Conservation (phyloP, 768 basidiomycete species). For the Pleurotus pulmonarius region DNA sequence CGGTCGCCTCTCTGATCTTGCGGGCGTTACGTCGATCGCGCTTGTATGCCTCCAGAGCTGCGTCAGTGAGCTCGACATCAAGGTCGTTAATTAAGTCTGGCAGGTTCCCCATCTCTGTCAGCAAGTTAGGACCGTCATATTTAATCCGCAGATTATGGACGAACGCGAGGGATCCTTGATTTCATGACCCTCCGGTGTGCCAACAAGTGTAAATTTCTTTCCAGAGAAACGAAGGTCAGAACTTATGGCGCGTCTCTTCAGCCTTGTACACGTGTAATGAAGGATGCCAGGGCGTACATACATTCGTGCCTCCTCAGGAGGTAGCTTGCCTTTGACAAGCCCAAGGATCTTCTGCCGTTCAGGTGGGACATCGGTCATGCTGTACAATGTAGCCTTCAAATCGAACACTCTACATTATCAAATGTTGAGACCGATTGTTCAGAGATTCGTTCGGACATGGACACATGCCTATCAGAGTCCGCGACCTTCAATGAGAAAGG, state of each 20-base stretch:
- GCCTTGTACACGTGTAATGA: not conserved
- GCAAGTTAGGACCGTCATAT: conserved; percentile 1
- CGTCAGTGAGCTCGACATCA: conserved; percentile 72
- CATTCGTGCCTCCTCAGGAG: conserved; percentile 71
- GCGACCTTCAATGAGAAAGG: conserved; percentile 62
- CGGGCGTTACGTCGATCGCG: conserved; percentile 80
- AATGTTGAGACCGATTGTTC: too few species aligned
- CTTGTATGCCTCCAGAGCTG: conserved; percentile 55
- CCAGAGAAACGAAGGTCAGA: conserved; percentile 58
- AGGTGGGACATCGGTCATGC: conserved; percentile 73
- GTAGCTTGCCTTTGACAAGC: conserved; percentile 78
- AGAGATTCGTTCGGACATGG: too few species aligned
- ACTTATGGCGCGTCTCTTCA: conserved; percentile 25
- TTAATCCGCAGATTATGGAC: conserved; percentile 19
- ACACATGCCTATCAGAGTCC: conserved; percentile 67
- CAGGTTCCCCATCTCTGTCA: conserved; percentile 55
- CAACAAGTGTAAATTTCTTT: conserved; percentile 82
- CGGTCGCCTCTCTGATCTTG: conserved; percentile 71
- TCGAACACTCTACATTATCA: conserved; percentile 63
- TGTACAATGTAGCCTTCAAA: conserved; percentile 63
- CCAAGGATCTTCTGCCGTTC: conserved; percentile 89
- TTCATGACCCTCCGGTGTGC: conserved; percentile 82
- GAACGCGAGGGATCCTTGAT: conserved; percentile 71
- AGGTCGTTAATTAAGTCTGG: conserved; percentile 78
- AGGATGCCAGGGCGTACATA: conserved; percentile 21